Evolutionary conservation across 345 rosid species (phyloP).

Genomic region (Sisymbrium altissimum): DNA sequence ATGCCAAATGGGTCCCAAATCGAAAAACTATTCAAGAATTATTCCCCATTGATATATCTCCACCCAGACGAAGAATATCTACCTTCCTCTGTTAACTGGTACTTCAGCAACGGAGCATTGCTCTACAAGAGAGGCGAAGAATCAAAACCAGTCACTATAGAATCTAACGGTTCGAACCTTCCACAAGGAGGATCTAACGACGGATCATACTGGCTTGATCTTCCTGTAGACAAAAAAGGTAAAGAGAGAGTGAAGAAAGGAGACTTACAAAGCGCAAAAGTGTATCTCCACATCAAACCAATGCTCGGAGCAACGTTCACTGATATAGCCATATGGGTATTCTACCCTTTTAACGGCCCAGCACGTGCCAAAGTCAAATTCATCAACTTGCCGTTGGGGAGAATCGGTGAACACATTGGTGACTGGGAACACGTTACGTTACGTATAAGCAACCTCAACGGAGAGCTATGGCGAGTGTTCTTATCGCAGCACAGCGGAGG

Average conservation of each 20-base stretch:
- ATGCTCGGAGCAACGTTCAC: conserved; percentile 79
- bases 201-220: conserved; percentile 76
- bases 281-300: conserved; percentile 68
- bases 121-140: conserved; percentile 67
- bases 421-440: conserved; percentile 92
- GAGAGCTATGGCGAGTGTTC: conserved; percentile 52
- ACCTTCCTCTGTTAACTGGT: conserved; percentile 79
- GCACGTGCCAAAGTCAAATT: conserved; percentile 62
- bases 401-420: conserved; percentile 76
- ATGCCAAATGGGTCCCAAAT: conserved; percentile 67
- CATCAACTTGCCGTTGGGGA: conserved; percentile 51
- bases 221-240: conserved; percentile 43
- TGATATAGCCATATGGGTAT: conserved; percentile 69
- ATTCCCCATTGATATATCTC: conserved; percentile 60
- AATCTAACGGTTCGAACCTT: conserved; percentile 65
- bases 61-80: conserved; percentile 75
- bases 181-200: conserved; percentile 84
- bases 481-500: conserved; percentile 75
- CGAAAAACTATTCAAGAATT: conserved; percentile 42
- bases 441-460: conserved; percentile 72
- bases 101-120: conserved; percentile 64
- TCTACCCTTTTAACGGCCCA: conserved; percentile 85
- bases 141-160: conserved; percentile 46
- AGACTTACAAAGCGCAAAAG: conserved; percentile 45
- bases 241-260: conserved; percentile 72